phyloP scores from a whole-genome alignment of 2,329 filamentous ascomycete genomes.

The Nothomitra cinnamomea region DNA sequence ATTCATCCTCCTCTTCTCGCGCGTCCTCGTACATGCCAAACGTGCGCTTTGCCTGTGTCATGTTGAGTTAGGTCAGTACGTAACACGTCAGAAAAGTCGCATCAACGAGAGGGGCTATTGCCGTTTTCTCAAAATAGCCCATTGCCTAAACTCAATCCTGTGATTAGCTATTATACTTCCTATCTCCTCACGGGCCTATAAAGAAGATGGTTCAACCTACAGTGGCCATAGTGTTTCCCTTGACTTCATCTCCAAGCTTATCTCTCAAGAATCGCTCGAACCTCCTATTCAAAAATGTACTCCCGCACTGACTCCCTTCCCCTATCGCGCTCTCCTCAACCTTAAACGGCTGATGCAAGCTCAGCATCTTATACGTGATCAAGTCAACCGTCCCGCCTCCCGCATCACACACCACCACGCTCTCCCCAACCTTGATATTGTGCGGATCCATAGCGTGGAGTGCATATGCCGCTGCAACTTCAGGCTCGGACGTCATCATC shows the following conservation, averaged over 20 bases:
- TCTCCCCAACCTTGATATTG: not conserved
- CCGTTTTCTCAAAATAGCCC: too few species aligned
- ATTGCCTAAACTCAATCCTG: too few species aligned
- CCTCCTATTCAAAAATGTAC: not conserved
- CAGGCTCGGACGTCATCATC: not conserved
- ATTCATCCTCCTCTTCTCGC: too few species aligned
- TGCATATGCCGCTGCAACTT: not conserved
- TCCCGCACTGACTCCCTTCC: not conserved
- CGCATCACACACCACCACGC: not conserved
- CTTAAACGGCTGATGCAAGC: not conserved
- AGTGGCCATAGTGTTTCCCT: not conserved
- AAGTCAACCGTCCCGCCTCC: constrained; percentile 1
- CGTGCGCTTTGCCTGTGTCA: too few species aligned
- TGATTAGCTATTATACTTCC: too few species aligned
- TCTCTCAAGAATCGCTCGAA: not conserved
- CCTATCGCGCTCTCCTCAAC: not conserved
- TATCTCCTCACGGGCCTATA: too few species aligned
- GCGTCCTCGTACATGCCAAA: too few species aligned
- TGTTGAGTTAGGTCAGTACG: too few species aligned
- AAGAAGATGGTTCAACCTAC: too few species aligned
- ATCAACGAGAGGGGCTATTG: too few species aligned
- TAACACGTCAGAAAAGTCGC: too few species aligned
- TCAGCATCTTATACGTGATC: not conserved
- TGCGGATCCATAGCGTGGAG: not conserved
- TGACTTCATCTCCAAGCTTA: not conserved